phyloP scores from a whole-genome alignment of 1,139 yeast species.

The Nakaseomyces delphensis region DNA sequence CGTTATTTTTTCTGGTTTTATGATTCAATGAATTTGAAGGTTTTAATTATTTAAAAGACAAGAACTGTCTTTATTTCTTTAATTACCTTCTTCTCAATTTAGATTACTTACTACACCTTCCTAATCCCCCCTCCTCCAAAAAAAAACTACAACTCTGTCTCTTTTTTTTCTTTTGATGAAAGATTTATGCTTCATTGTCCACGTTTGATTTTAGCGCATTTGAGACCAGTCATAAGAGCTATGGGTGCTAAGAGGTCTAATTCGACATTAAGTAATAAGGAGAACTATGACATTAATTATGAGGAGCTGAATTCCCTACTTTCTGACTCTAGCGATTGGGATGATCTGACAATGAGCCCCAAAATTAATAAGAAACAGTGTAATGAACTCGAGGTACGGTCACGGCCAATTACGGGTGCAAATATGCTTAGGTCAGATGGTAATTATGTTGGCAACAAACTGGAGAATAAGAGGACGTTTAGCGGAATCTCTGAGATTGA shows the following conservation, averaged over 20 bases:
- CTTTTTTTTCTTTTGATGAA: neutral
- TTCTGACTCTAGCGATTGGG: slow-evolving; percentile 27
- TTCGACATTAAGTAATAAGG: neutral
- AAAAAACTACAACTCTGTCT: too few species aligned
- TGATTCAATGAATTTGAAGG: too few species aligned
- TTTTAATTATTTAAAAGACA: too few species aligned
- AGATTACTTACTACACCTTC: too few species aligned
- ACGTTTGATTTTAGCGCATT: neutral
- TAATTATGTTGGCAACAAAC: neutral
- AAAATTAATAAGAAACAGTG: slow-evolving; percentile 1
- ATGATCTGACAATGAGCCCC: slow-evolving; percentile 9
- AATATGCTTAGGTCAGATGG: too few species aligned
- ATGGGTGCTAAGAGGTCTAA: slow-evolving; percentile 8
- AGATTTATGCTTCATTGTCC: slow-evolving; percentile 2
- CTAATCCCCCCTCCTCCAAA: too few species aligned
- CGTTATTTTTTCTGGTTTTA: too few species aligned
- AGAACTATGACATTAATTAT: slow-evolving; percentile 7
- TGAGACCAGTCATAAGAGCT: neutral
- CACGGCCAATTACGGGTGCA: slow-evolving; percentile 4
- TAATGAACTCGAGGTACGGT: neutral
- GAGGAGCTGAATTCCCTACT: slow-evolving; percentile 18
- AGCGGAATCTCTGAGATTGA: slow-evolving; percentile 2
- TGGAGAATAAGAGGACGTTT: neutral
- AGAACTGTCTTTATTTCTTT: too few species aligned
- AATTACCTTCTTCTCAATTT: too few species aligned